These are phyloP conservation scores for Cercophora samala DNA, from an alignment of 495 filamentous ascomycete genomes.

Conservation along the genomic window DNA sequence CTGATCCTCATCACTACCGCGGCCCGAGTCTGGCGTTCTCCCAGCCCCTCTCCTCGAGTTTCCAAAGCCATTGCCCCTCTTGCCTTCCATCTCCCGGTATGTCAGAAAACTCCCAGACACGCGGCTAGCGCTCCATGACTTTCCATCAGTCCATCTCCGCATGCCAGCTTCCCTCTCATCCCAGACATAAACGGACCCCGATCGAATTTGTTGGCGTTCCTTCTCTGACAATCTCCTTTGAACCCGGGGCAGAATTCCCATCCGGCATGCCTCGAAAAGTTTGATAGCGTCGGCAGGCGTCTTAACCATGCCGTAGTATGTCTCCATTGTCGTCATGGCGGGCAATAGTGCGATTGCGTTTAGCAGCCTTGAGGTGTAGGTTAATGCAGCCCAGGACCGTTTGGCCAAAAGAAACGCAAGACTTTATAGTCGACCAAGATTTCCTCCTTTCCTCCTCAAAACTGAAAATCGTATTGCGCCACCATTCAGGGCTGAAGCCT, in stretches of 20 bases:
- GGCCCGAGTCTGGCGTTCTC: constrained; percentile 75
- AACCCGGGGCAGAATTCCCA: constrained; percentile 85
- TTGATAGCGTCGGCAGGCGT: constrained; percentile 94
- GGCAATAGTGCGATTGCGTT: not conserved
- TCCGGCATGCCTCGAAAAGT: constrained; percentile 91
- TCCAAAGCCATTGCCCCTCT: constrained; percentile 58
- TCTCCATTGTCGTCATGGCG: constrained; percentile 69
- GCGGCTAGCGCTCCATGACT: constrained; percentile 97
- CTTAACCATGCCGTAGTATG: constrained; percentile 88
- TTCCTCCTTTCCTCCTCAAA: not conserved
- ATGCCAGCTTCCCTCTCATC: constrained; percentile 98
- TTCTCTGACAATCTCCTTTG: constrained; percentile 94
- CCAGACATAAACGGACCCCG: constrained; percentile 98
- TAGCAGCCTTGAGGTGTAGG: not conserved
- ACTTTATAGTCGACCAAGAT: not conserved
- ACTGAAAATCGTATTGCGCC: not conserved
- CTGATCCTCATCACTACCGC: constrained; percentile 75
- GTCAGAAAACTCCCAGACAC: constrained; percentile 97
- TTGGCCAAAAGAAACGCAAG: not conserved
- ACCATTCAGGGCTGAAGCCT: constrained; percentile 13
- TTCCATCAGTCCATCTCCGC: constrained; percentile 97
- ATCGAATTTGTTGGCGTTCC: constrained; percentile 88
- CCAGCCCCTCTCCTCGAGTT: constrained; percentile 57
- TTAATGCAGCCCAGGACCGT: not conserved
- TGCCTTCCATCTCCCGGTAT: constrained; percentile 98